Base-by-base conservation (phyloP, 495 filamentous ascomycete genomes). In the Bombardia bombarda region DNA sequence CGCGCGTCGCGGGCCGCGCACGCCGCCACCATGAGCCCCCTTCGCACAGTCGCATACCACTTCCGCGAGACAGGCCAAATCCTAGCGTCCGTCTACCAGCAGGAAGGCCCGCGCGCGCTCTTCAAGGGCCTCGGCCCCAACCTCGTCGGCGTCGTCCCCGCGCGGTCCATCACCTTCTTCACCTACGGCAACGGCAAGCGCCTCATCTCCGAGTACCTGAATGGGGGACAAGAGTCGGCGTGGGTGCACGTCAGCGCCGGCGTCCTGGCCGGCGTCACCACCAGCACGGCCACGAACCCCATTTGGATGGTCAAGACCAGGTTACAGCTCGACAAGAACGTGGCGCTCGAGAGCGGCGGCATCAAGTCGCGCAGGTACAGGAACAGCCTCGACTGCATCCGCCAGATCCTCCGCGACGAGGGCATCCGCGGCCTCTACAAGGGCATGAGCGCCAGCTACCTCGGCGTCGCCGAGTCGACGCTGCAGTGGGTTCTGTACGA, bases 241-340 rank as follows among this genome's bases (percentile, higher is more conserved):
- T 75, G 73, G 58, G 77, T 90, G 5, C 87, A 93, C 60, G 71
- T 90, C 0, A 72, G 73, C 43, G 79, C 85, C 4, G 88, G 83
- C 9, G 78, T 80, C 19, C 65, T 71, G 23, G 86, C 87, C 1
- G 88, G 88, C 22, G 69, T 95, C 26, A 78, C 80, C 16, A 94
- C 88, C 0, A 80, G 82, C 16, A 92, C 87, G 3, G 86, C 82
- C 14, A 95, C 88, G 14, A 94, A 93, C 62, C 88, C 88, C 2
- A 93, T 95, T 46, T 95, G 88, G 88, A 71, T 95, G 35, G 76
- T 95, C 41, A 95, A 95, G 69, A 95, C 88, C 19, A 75, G 88
- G 32, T 51, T 95, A 44, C 88, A 95, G 67, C 79, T 95, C 7
- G 88, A 95, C 57, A 86, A 82, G 60, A 79, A 78, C 43, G 59